Conservation (phyloP, 1,284 basidiomycete genomes). For the Heterobasidion occidentale region DNA sequence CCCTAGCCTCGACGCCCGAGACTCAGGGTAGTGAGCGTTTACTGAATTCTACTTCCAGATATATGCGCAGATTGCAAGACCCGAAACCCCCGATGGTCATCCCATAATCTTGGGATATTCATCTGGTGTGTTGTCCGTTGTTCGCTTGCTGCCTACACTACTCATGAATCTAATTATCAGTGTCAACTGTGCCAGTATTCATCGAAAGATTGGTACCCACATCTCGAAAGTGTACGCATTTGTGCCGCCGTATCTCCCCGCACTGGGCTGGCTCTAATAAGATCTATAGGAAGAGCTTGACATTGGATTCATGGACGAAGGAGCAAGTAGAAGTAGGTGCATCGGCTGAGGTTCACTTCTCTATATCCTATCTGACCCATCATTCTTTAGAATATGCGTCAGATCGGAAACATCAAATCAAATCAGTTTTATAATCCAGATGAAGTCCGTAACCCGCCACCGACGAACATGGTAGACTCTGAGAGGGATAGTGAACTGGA, state of each 20-base stretch:
- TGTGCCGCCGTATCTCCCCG: slow-evolving; percentile 8
- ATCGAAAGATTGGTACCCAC: slow-evolving; percentile 85
- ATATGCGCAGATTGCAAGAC: slow-evolving; percentile 81
- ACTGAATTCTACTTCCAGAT: slow-evolving; percentile 33
- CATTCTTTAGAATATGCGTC: slow-evolving; percentile 52
- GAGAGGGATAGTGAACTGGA: slow-evolving; percentile 82
- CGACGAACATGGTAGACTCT: slow-evolving; percentile 69
- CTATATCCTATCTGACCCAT: slow-evolving; percentile 7
- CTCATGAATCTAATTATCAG: slow-evolving; percentile 26
- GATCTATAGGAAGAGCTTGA: slow-evolving; percentile 65
- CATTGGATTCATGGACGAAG: slow-evolving; percentile 77
- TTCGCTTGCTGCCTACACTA: slow-evolving; percentile 1
- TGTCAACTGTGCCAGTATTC: slow-evolving; percentile 77
- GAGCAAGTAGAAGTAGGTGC: slow-evolving; percentile 74
- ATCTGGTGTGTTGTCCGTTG: slow-evolving; percentile 49
- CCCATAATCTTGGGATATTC: slow-evolving; percentile 75
- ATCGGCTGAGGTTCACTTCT: slow-evolving; percentile 5
- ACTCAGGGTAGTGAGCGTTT: neutral
- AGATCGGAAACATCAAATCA: slow-evolving; percentile 69
- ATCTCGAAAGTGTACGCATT: slow-evolving; percentile 71
- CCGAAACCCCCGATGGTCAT: slow-evolving; percentile 75
- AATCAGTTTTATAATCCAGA: slow-evolving; percentile 73
- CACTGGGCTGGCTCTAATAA: neutral
- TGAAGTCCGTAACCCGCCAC: slow-evolving; percentile 68
- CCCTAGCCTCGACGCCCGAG: neutral